Conservation (phyloP, 2,329 filamentous ascomycete species). For the Penicillium sp. region DNA sequence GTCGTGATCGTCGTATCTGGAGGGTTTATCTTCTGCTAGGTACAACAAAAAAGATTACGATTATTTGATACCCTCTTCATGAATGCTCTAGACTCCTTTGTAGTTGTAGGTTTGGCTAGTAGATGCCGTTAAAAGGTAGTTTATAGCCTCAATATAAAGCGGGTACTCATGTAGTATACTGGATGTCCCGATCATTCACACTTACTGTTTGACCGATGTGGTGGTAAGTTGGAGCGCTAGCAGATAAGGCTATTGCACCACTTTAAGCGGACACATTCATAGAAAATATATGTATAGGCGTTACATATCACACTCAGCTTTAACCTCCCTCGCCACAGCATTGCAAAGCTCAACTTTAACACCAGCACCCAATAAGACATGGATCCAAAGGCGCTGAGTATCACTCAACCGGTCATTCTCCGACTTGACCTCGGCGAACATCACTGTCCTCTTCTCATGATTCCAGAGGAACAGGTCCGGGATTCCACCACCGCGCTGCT, state of each 20-base stretch:
- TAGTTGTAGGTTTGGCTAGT: background rate
- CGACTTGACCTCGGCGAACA: constrained; percentile 78
- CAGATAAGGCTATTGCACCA: background rate
- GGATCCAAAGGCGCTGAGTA: constrained; percentile 94
- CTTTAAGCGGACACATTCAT: background rate
- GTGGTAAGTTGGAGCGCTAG: background rate
- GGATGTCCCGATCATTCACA: background rate
- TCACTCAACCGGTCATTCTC: constrained; percentile 93
- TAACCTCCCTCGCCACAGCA: constrained; percentile 58
- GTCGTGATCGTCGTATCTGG: constrained; percentile 12
- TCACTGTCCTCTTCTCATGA: constrained; percentile 57
- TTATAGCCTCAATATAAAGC: background rate
- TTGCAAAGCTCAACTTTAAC: constrained; percentile 79
- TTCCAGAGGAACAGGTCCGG: constrained; percentile 93
- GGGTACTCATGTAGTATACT: background rate
- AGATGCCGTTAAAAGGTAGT: background rate
- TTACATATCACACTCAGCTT: constrained; percentile 10
- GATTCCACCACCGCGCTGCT: constrained; percentile 77
- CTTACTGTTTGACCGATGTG: background rate
- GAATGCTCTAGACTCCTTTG: background rate
- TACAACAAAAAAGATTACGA: constrained; percentile 14
- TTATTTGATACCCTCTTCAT: constrained; percentile 13
- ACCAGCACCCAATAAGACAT: constrained; percentile 82
- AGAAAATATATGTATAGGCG: background rate
- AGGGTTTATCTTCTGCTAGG: constrained; percentile 9